Percentiles rank a stretch among this genome's conserved stretches.
Evolutionary conservation across 2,329 filamentous ascomycete species (phyloP).

Genomic region (Hirsutella rhossiliensis): DNA sequence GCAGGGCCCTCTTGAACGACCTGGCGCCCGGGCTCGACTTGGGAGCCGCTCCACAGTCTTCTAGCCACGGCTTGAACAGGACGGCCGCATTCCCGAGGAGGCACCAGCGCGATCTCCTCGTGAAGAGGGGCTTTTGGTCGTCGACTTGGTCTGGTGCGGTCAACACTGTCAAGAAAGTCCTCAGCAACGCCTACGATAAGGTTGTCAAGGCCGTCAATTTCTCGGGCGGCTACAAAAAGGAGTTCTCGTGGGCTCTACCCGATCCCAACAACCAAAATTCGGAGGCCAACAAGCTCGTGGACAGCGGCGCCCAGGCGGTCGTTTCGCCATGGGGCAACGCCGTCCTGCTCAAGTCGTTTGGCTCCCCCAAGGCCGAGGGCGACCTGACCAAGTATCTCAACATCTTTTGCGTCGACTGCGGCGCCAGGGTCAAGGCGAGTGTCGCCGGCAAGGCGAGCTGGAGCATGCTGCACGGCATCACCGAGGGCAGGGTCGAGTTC

Average conservation of each 20-base stretch:
- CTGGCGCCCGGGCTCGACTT: not conserved
- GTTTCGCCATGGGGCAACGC: slow-evolving; percentile 16
- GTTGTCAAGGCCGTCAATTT: slow-evolving; percentile 3
- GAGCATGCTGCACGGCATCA: slow-evolving; percentile 12
- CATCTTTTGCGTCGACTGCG: slow-evolving; percentile 19
- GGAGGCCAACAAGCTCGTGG: slow-evolving; percentile 5
- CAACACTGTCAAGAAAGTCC: not conserved
- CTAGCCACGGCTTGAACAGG: not conserved
- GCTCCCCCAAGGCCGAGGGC: slow-evolving; percentile 4
- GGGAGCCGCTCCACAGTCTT: not conserved
- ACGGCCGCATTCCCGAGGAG: not conserved
- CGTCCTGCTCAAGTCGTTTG: slow-evolving; percentile 15
- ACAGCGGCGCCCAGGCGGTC: slow-evolving; percentile 8
- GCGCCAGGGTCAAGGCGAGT: slow-evolving; percentile 13
- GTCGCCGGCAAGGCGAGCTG: slow-evolving; percentile 14
- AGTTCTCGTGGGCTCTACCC: slow-evolving; percentile 10
- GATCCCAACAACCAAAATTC: slow-evolving; percentile 2
- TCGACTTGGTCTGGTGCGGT: not conserved
- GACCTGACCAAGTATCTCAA: slow-evolving; percentile 9
- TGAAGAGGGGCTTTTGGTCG: not conserved
- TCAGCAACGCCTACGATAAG: not conserved
- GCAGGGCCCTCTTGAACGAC: not conserved
- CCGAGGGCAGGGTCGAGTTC: slow-evolving; percentile 12
- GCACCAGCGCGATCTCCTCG: not conserved
- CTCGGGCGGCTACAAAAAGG: slow-evolving; percentile 5